Conservation (phyloP, 306 rosid genomes). For the Cucumis sativus region DNA sequence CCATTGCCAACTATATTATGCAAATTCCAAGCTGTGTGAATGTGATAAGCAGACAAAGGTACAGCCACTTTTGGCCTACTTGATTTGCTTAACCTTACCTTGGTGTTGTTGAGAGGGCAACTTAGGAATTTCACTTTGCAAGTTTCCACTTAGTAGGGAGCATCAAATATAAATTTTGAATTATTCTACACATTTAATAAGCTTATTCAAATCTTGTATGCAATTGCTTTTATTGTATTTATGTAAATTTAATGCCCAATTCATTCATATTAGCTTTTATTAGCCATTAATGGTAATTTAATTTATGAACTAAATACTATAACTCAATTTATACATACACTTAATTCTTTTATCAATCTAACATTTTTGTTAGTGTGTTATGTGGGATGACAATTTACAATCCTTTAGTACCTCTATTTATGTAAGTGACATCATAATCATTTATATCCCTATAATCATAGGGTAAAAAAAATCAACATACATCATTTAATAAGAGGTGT, state of each 20-base stretch:
- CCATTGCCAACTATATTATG: neutral
- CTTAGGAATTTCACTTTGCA: neutral
- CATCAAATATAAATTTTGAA: neutral
- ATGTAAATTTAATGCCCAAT: neutral
- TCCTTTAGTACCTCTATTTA: too few species aligned
- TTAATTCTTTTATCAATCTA: neutral
- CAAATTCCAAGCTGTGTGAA: slow-evolving; percentile 1
- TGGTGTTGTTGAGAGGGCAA: neutral
- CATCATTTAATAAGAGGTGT: too few species aligned
- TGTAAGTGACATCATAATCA: too few species aligned
- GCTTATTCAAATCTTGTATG: neutral
- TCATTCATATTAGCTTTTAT: neutral
- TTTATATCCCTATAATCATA: too few species aligned
- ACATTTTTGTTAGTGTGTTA: too few species aligned
- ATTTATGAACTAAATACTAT: neutral
- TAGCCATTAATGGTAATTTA: neutral
- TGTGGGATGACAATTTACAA: too few species aligned
- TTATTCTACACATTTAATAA: neutral
- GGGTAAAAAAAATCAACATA: neutral
- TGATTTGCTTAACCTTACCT: neutral
- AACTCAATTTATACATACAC: neutral
- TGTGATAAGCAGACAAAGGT: neutral
- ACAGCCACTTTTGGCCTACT: neutral
- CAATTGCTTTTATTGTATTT: neutral
- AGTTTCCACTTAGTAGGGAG: neutral